phyloP scores from a whole-genome alignment of 2,329 filamentous ascomycete genomes.

The Monilinia fructicola region DNA sequence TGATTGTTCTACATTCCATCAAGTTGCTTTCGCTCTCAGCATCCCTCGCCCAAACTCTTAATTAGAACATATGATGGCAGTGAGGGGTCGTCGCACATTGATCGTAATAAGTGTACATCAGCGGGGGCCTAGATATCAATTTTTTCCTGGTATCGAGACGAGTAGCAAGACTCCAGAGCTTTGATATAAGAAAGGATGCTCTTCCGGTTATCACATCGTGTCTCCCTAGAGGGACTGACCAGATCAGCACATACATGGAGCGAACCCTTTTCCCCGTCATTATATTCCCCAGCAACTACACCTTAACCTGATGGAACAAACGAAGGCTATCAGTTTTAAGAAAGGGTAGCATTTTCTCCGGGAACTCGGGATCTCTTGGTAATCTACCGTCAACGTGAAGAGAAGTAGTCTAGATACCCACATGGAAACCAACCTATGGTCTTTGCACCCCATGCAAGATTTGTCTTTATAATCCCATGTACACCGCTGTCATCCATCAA shows the following conservation, averaged over 20 bases:
- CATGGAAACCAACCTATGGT: neutral
- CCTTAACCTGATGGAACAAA: neutral
- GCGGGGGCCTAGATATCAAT: neutral
- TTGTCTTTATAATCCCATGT: rapidly evolving
- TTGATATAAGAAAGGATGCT: too few species aligned
- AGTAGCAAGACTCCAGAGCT: neutral
- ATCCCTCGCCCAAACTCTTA: neutral
- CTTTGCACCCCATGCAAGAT: neutral
- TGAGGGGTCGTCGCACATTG: neutral
- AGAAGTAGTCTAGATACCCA: neutral
- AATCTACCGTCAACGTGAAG: neutral
- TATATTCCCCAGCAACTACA: neutral
- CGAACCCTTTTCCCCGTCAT: too few species aligned
- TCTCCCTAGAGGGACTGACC: too few species aligned
- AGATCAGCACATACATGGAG: too few species aligned
- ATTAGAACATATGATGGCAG: neutral
- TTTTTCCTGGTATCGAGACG: neutral
- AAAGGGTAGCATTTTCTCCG: too few species aligned
- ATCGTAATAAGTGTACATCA: neutral
- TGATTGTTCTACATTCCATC: neutral
- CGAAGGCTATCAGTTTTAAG: neutral
- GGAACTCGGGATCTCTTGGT: too few species aligned
- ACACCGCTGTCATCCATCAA: rapidly evolving
- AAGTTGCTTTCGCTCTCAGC: neutral
- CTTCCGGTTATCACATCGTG: too few species aligned